phyloP scores from a whole-genome alignment of 2,329 filamentous ascomycete species.

The Tympanopsis confertula region DNA sequence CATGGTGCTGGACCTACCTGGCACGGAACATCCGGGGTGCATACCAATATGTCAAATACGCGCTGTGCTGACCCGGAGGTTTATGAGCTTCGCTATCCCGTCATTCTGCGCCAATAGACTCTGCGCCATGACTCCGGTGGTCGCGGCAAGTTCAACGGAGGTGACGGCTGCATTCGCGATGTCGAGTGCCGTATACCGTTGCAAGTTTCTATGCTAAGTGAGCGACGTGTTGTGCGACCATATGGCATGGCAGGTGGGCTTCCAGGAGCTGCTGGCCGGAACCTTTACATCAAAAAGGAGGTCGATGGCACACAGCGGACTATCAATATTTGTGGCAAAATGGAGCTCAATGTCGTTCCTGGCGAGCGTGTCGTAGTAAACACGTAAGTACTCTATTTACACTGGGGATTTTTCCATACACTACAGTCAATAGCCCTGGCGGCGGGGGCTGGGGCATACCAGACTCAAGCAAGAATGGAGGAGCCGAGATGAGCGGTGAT shows the following conservation, averaged over 20 bases:
- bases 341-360: slow-evolving; percentile 2
- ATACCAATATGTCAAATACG: slow-evolving; percentile 24
- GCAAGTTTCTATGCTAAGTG: slow-evolving; percentile 5
- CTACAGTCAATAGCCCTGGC: slow-evolving; percentile 5
- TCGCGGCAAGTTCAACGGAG: slow-evolving; percentile 3
- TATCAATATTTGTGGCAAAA: slow-evolving; percentile 5
- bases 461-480: no score
- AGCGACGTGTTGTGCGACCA: slow-evolving; percentile 4
- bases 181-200: slow-evolving; percentile 5
- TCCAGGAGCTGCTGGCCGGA: slow-evolving; percentile 3
- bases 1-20: slow-evolving; percentile 15
- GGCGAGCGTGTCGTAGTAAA: slow-evolving; percentile 4
- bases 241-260: slow-evolving; percentile 5
- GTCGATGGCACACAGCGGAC: slow-evolving; percentile 3
- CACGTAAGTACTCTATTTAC: no score
- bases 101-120: slow-evolving; percentile 16
- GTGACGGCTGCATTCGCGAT: slow-evolving; percentile 5
- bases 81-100: slow-evolving; percentile 20
- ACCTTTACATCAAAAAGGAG: slow-evolving; percentile 5
- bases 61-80: slow-evolving; percentile 22
- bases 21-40: slow-evolving; percentile 16
- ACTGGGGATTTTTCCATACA: no score
- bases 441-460: slow-evolving; percentile 6
- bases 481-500: no score
- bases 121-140: slow-evolving; percentile 12